Base-by-base conservation (phyloP, 2,329 filamentous ascomycete genomes). In the Cladosporium austrohemisphaericum region DNA sequence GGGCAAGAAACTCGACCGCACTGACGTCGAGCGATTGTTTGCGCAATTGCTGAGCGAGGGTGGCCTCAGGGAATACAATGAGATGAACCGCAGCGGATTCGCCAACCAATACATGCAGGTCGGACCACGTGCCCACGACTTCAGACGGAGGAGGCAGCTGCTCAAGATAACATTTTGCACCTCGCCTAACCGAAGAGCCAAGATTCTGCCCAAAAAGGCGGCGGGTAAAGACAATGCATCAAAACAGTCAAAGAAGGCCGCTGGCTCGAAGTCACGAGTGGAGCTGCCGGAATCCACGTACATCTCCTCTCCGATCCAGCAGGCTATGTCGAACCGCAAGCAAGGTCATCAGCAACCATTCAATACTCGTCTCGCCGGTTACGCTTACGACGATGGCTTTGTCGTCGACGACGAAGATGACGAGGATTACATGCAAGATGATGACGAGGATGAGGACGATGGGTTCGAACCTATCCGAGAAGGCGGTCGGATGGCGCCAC, bases 1-100 rank as follows among this genome's bases (percentile, higher is more conserved):
- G 33, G 90, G 86, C 11, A 81, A 78, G 54, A 73, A 80, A 13
- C 70, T 95, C 57, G 83, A 85, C 51, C 82, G 85, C 60, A 81
- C 84, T 28, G 88, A 94, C 61, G 77, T 90, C 10, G 86, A 95
- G 63, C 84, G 90, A 31, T 76, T 97, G n/a, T 88, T 96, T 59
- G 82, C 88, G 61, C 77, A 80, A 40, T 74, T 98, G 8, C 71
- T 88, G 6, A 79, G 79, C 4, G 86, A 94, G 60, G 84, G 85
- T 36, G 88, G 84, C 5, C 71, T 98, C 20, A 68, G 66, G 11
- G 89, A 96, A 68, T 72, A 84, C 26, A 60, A 59, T 35, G 51
- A 56, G n/a, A 41, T 62, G 40, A 67, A 66, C 51, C 60, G 59
- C 33, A 72, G 72, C 38, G 80, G 80, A 4, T 91, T 95, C 64